Percentiles rank a stretch among this genome's conserved stretches.
phyloP scores from a whole-genome alignment of 371 early-diverging fungal genomes.

The Haplosporangium sp. region DNA sequence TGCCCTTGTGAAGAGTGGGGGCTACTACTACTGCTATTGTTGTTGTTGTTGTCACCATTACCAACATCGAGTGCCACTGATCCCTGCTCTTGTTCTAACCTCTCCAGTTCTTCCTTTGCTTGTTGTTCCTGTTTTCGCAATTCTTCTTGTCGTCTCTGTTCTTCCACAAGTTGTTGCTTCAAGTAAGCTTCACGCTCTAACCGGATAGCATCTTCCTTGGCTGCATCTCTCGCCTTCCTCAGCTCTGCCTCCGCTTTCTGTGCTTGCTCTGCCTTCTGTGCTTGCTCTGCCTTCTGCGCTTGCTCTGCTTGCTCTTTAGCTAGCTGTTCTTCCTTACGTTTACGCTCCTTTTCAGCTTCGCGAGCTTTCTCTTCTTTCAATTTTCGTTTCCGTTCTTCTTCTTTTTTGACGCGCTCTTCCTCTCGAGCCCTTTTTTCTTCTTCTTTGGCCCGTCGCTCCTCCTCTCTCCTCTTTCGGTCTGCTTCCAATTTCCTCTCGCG shows the following conservation, averaged over 20 bases:
- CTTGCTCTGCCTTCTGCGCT: slow-evolving; percentile 44
- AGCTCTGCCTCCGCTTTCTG: slow-evolving; percentile 35
- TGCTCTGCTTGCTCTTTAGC: slow-evolving; percentile 26
- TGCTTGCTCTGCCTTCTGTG: slow-evolving; percentile 20
- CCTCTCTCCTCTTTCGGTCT: slow-evolving; percentile 69
- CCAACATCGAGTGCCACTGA: background rate
- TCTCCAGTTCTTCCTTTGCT: slow-evolving; percentile 45
- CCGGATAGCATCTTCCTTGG: slow-evolving; percentile 57
- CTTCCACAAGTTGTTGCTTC: slow-evolving; percentile 51
- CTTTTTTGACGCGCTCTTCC: slow-evolving; percentile 62
- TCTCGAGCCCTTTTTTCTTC: slow-evolving; percentile 64
- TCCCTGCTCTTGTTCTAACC: slow-evolving; percentile 27
- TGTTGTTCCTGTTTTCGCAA: slow-evolving; percentile 56
- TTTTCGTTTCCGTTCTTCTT: slow-evolving; percentile 59
- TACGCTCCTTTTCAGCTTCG: slow-evolving; percentile 49
- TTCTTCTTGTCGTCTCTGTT: slow-evolving; percentile 55
- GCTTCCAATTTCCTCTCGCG: slow-evolving; percentile 54
- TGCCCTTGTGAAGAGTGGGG: slow-evolving; percentile 5
- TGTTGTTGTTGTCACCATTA: too few relatives aligned
- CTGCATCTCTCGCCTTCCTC: slow-evolving; percentile 35
- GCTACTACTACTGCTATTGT: background rate
- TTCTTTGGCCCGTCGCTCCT: slow-evolving; percentile 61
- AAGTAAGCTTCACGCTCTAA: slow-evolving; percentile 55
- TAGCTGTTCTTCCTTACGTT: slow-evolving; percentile 66
- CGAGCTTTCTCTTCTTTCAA: slow-evolving; percentile 58